Evolutionary conservation across 208 protist species (phyloP), one percentile per base, ranked within the genome.

Genomic region (Vickermania spadyakhi): DNA sequence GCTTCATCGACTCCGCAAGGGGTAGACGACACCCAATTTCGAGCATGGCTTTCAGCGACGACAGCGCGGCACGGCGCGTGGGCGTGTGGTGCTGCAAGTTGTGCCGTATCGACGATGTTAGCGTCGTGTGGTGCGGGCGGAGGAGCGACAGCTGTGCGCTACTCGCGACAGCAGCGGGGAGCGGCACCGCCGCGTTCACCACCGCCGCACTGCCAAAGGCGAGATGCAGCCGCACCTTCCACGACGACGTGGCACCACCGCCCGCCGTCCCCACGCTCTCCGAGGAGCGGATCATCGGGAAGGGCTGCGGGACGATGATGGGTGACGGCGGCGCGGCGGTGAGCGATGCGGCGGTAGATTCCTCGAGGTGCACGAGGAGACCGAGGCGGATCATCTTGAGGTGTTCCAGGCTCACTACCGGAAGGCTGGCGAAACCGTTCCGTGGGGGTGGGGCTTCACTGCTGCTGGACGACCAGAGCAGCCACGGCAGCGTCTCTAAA

Each of bases 21-120:
- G 56, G 58, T 18, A 67, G 36, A 18, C 51, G 41, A 3, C 55
- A 41, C 3, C 71, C 78, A 30, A 45, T 60, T 52, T 74, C 64
- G 7, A 85, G 57, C 50, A 70, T 58, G 4, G 66, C 63, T 3
- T 65, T 52, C 50, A 78, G 23, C 41, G 78, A 51, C n/a, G 62
- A 52, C 21, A 62, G 66, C 30, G 64, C 73, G 11, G 78, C 70
- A 26, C 56, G 50, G 25, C 72, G 74, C 11, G 79, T 75, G 28
- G 41, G 56, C 22, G 36, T 45, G 36, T 7, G 11, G 36, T 45
- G 36, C 36, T 45, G 36, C 36, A 45, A n/a, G 36, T 18, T 45
- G 18, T n/a, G 18, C 36, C 18, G 36, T n/a, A 45, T n/a, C 11
- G 36, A 7, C 11, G 36, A 7, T n/a, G n/a, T n/a, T n/a, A n/a